These are phyloP conservation scores for Meripilus lineatus DNA, from an alignment of 1,284 basidiomycete species.

Conservation along the genomic window DNA sequence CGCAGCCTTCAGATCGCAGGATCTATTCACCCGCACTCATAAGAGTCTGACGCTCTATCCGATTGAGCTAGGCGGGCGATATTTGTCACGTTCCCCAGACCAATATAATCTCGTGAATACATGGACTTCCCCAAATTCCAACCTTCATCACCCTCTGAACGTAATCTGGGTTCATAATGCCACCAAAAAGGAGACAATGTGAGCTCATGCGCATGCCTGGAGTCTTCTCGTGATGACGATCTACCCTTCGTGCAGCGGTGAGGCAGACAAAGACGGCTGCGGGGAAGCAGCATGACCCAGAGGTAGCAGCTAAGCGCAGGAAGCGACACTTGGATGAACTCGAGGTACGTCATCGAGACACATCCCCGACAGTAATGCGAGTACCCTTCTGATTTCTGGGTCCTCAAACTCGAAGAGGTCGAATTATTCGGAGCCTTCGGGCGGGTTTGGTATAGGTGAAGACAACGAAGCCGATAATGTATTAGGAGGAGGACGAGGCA, in stretches of 20 bases:
- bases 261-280: conserved; percentile 34
- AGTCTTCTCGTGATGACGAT: no score
- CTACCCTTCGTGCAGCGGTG: no score
- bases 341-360: conserved; percentile 45
- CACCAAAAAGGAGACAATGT: no score
- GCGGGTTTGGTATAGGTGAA: conserved; percentile 28
- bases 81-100: no score
- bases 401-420: conserved; percentile 48
- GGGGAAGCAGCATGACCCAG: conserved; percentile 39
- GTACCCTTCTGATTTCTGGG: no score
- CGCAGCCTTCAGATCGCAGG: conserved; percentile 71
- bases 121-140: no score
- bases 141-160: no score
- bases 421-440: conserved; percentile 66
- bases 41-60: conserved; percentile 85
- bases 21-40: conserved; percentile 20
- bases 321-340: conserved; percentile 77
- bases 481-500: conserved; percentile 27
- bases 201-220: conserved; percentile 3
- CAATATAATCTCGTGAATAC: no score
- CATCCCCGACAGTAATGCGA: not conserved
- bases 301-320: conserved; percentile 68
- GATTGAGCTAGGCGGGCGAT: conserved; percentile 78
- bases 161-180: no score
- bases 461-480: conserved; percentile 32